A percentile compares a stretch with the other conserved stretches of the same genome.
phyloP scores from a whole-genome alignment of 345 rosid species.

The Brassica napus region DNA sequence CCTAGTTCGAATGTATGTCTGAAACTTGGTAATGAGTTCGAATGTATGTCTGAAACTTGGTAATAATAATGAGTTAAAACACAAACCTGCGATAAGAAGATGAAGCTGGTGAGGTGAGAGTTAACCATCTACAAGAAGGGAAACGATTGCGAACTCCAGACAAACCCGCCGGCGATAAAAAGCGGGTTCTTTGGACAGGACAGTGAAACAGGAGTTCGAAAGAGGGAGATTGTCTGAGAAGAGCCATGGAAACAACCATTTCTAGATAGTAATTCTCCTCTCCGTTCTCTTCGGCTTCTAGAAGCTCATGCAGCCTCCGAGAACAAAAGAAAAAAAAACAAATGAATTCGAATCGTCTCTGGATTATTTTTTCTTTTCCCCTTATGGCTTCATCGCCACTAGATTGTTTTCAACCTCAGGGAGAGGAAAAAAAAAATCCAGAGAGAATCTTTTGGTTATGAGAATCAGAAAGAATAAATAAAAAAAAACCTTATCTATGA shows the following conservation, averaged over 20 bases:
- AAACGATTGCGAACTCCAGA: slow-evolving; percentile 58
- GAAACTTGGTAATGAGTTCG: background rate
- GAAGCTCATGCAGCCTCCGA: slow-evolving; percentile 62
- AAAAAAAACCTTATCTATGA: slow-evolving; percentile 39
- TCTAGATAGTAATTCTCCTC: slow-evolving; percentile 17
- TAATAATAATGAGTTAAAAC: background rate
- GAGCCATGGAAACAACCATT: slow-evolving; percentile 53
- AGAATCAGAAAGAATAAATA: background rate
- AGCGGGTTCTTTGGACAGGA: slow-evolving; percentile 39
- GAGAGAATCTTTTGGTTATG: background rate
- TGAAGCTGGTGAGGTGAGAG: slow-evolving; percentile 32
- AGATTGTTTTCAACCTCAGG: background rate
- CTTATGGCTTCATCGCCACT: background rate
- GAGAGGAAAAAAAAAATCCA: background rate
- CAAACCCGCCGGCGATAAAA: slow-evolving; percentile 44
- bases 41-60: background rate
- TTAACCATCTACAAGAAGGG: slow-evolving; percentile 69
- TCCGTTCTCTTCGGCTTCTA: slow-evolving; percentile 26
- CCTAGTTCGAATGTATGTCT: background rate
- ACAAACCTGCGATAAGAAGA: slow-evolving; percentile 41
- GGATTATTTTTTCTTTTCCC: background rate
- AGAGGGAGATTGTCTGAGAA: slow-evolving; percentile 44
- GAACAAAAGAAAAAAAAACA: background rate
- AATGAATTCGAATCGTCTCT: slow-evolving; percentile 1
- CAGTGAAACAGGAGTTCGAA: slow-evolving; percentile 35